Evolutionary conservation across 495 filamentous ascomycete species (phyloP).

Genomic region (Annulohypoxylon moriforme): DNA sequence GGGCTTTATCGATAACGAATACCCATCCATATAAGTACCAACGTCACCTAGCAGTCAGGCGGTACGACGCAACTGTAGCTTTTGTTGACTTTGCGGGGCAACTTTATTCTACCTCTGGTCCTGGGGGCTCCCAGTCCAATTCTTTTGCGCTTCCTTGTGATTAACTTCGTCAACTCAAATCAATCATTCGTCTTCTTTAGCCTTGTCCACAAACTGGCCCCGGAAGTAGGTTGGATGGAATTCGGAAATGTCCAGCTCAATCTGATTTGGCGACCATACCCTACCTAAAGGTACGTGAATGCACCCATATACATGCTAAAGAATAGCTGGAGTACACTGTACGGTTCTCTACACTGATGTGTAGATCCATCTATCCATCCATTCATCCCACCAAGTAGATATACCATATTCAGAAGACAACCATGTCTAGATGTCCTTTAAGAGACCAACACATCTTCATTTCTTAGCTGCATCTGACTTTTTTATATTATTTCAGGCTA

Average conservation of each 20-base stretch:
- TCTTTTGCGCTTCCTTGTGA: constrained; percentile 6
- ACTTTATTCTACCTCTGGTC: constrained; percentile 17
- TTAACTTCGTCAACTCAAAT: background rate
- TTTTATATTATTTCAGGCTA: constrained; percentile 13
- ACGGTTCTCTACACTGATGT: background rate
- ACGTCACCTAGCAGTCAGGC: constrained; percentile 34
- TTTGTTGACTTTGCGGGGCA: constrained; percentile 40
- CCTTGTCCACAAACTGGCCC: background rate
- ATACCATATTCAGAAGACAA: background rate
- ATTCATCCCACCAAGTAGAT: background rate
- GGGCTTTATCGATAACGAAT: constrained; percentile 26
- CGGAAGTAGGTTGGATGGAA: constrained; percentile 10
- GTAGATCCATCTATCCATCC: background rate
- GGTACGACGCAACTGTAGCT: constrained; percentile 29
- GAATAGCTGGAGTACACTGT: background rate
- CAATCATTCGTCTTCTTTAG: background rate
- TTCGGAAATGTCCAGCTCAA: constrained; percentile 26
- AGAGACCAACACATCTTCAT: background rate
- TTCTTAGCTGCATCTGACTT: constrained; percentile 10
- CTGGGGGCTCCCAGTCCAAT: constrained; percentile 13
- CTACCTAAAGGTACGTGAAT: background rate
- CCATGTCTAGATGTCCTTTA: background rate
- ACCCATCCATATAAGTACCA: constrained; percentile 11
- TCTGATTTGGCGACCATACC: constrained; percentile 17
- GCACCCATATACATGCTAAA: constrained; percentile 4